These are phyloP conservation scores for Madurella mycetomatis DNA, from an alignment of 2,329 filamentous ascomycete genomes.

Conservation along the genomic window DNA sequence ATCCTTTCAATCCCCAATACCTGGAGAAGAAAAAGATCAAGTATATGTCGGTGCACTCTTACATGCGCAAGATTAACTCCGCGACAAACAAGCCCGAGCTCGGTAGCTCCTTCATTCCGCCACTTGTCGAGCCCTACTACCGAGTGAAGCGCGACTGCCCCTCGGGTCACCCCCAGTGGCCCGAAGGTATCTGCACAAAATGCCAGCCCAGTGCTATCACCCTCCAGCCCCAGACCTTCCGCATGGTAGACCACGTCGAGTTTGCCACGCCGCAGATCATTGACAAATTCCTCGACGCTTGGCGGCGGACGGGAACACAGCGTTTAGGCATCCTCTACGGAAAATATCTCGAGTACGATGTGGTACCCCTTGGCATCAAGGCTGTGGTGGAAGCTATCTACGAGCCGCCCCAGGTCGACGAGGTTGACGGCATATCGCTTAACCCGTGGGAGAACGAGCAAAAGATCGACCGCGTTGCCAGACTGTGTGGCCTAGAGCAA, in stretches of 20 bases:
- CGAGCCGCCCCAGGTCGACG: constrained; percentile 86
- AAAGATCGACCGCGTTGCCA: constrained; percentile 75
- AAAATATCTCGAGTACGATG: constrained; percentile 81
- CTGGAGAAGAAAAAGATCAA: constrained; percentile 97
- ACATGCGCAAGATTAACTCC: constrained; percentile 91
- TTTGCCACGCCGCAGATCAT: constrained; percentile 82
- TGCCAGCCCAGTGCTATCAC: constrained; percentile 97
- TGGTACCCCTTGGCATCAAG: constrained; percentile 91
- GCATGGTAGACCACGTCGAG: constrained; percentile 98
- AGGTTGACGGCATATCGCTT: constrained; percentile 81
- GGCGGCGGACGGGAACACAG: constrained; percentile 80
- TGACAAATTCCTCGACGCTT: constrained; percentile 86
- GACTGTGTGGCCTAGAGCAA: constrained; percentile 77
- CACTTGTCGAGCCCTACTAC: constrained; percentile 87
- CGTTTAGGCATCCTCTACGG: constrained; percentile 89
- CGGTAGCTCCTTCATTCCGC: constrained; percentile 92
- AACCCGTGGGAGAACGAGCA: constrained; percentile 81
- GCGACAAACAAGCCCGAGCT: constrained; percentile 94
- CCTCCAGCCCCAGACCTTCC: constrained; percentile 85
- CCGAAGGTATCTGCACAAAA: constrained; percentile 95
- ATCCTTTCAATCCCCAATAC: constrained; percentile 87
- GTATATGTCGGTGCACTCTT: constrained; percentile 91
- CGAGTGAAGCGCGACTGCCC: constrained; percentile 86
- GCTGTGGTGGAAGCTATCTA: constrained; percentile 96
- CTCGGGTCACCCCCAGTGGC: constrained; percentile 88